Conservation (phyloP, 2,329 filamentous ascomycete species). For the Cryphonectria carpinicola region DNA sequence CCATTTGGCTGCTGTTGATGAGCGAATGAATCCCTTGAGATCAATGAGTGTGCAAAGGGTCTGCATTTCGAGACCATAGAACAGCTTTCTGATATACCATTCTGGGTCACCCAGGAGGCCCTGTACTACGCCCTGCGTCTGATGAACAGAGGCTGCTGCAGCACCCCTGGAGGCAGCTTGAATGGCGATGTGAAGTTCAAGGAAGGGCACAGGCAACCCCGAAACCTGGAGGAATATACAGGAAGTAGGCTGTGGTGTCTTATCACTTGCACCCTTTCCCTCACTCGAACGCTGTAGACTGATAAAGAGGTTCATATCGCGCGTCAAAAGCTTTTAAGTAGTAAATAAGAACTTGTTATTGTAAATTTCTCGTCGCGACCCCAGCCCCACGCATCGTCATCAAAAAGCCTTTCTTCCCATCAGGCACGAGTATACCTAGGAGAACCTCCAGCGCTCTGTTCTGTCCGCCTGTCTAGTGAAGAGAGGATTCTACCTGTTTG, state of each 20-base stretch:
- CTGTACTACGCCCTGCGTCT: too few relatives aligned
- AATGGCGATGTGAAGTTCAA: too few relatives aligned
- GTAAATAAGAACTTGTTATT: background rate
- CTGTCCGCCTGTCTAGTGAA: too few relatives aligned
- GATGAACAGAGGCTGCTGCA: too few relatives aligned
- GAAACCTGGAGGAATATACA: background rate
- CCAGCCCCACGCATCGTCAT: background rate
- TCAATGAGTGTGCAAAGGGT: background rate
- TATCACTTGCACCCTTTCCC: background rate
- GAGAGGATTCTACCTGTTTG: background rate
- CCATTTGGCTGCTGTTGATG: background rate
- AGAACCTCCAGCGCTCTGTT: background rate
- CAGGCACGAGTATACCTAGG: background rate
- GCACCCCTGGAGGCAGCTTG: too few relatives aligned
- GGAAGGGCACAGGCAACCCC: background rate
- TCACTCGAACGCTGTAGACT: background rate
- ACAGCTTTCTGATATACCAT: background rate
- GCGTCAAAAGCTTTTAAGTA: background rate
- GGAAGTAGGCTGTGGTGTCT: background rate
- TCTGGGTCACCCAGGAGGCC: too few relatives aligned
- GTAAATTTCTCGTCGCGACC: background rate
- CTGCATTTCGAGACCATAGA: background rate
- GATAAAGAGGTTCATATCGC: background rate
- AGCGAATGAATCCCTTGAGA: background rate
- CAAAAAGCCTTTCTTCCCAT: background rate